Evolutionary conservation across 2,329 filamentous ascomycete genomes (phyloP), one percentile per base, ranked within the genome.

Genomic region (Pestalotiopsis sp.): DNA sequence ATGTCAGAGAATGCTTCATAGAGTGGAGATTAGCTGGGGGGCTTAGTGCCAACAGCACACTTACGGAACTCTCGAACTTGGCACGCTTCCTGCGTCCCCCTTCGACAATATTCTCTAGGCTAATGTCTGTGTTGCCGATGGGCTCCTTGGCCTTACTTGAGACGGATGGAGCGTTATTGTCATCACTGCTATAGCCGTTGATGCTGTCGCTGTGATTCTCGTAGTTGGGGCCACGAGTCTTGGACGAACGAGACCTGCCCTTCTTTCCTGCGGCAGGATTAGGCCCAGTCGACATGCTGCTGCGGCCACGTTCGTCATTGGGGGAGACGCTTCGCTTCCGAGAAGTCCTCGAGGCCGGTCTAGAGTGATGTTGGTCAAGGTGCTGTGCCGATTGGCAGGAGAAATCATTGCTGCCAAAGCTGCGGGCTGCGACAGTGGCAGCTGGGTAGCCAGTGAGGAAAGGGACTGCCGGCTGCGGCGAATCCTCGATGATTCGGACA

Each of bases 91-190:
- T 91, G 81, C 96, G 92, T 73, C 95, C 95, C 77, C 97, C 96
- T 82, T 98, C 95, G 70, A 99, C 93, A 80, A 99, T 98, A 79
- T 99, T 99, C 75, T 98, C 95, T 74, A 98, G 90, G 79, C 95
- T 98, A 77, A 99, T 99, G 75, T 99, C 96, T 17, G 96, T 97
- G 79, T 94, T 98, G 63, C 93, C 94, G 76, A 97, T 89, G 72
- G 94, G 92, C 76, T 98, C 95, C 80, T 93, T 94, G 75, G 87
- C 89, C 79, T 92, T 92, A 76, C 92, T 91, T 69, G 92, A 92
- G 73, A 92, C 87, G 67, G 93, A 95, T 73, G 90, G 92, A 70
- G 92, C 88, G 36, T 91, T 93, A 70, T 91, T 92, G 73, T 97
- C 94, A 74, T 93, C 95, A 80, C 95, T 97, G 82, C 93, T 97